A percentile compares a stretch with the other conserved stretches of the same genome.
These are phyloP conservation scores for Rosa chinensis DNA, from an alignment of 306 rosid genomes.

Conservation along the genomic window DNA sequence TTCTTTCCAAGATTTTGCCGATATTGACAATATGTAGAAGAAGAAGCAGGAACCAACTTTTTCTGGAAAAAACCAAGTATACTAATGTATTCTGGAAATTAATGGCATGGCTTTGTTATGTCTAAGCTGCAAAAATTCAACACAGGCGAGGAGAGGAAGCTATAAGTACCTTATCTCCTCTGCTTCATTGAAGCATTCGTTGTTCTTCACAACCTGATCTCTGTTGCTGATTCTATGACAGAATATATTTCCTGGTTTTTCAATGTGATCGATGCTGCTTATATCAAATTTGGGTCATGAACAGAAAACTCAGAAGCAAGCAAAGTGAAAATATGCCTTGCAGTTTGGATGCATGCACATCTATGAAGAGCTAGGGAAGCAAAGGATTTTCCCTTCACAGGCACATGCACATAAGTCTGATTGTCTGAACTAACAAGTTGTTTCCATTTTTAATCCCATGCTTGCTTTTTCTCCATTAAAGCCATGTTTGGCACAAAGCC, in stretches of 20 bases:
- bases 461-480: conserved; percentile 14
- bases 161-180: conserved; percentile 30
- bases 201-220: conserved; percentile 2
- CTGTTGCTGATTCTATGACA: conserved; percentile 4
- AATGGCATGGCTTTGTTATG: background rate
- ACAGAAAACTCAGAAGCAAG: conserved; percentile 42
- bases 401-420: conserved; percentile 27
- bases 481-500: conserved; percentile 17
- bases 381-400: conserved; percentile 40
- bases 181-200: conserved; percentile 36
- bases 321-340: conserved; percentile 40
- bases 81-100: background rate
- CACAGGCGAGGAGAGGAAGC: conserved; percentile 6
- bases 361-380: conserved; percentile 33
- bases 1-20: background rate
- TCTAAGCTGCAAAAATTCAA: background rate
- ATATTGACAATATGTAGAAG: background rate
- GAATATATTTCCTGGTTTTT: background rate
- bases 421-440: conserved; percentile 21
- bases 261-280: conserved; percentile 1
- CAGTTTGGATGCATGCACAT: conserved; percentile 35
- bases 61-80: background rate
- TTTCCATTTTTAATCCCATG: conserved; percentile 17
- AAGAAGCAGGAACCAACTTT: background rate
- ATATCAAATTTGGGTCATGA: conserved; percentile 13